Base-by-base conservation (phyloP, 2,329 filamentous ascomycete genomes). In the Coleophoma eucalyptorum region DNA sequence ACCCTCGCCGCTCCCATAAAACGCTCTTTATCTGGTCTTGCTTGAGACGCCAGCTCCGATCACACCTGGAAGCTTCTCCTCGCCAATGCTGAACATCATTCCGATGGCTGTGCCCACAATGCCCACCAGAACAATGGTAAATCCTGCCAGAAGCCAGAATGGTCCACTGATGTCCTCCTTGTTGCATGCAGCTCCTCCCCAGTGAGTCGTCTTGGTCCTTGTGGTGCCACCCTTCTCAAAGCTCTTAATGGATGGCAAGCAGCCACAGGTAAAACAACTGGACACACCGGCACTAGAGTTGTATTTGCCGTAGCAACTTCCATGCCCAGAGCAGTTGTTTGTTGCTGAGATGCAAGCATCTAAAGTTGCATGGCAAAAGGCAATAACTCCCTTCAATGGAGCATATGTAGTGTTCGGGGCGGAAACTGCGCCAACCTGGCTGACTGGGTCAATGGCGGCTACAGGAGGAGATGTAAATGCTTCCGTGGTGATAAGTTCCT, bases 11-110 rank as follows among this genome's bases (percentile, higher is more conserved):
- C 26, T 8, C 26, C 35, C 53, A 32, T 38, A 42, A 37, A 16
- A 34, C 35, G n/a, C 37, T 32, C 11, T 43, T 40, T 61, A 66
- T 55, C 64, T 62, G 21, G 58, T 40, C 69, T 86, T 90, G 33
- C 84, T 81, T 57, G 87, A 89, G 35, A 99, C 93, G 56, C 94
- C 94, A 44, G 94, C 94, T n/a, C 91, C 90, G 68, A 99, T 92
- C 8, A 99, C 93, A 61, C 91, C 91, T 0, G 94, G 94, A 57
- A 97, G 76, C 71, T 91, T 87, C 74, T 96, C 85, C 67, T 88
- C 82, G 33, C 93, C 94, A 63, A 97, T 89, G 55, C 76, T 85
- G 69, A 87, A 94, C 49, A 99, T 69, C 77, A 96, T 74, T 5
- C 86, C 83, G 60, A 97, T 85, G 11, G 83, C 84, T 66, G 87